Conservation (phyloP, 78 protist genomes). For the Cavenderia fasciculata region DNA sequence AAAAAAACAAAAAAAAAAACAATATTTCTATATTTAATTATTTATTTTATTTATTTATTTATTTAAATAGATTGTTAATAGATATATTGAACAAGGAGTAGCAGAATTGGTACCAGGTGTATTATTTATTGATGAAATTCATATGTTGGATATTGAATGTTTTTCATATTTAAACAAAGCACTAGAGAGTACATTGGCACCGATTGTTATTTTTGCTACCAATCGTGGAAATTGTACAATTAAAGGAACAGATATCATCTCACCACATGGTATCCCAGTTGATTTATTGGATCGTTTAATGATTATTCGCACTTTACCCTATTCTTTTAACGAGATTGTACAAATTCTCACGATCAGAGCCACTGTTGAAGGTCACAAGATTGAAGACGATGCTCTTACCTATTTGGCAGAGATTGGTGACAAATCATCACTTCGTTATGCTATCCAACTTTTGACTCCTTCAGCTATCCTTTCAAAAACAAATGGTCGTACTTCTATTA, state of each 20-base stretch:
- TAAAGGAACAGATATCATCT: constrained; percentile 94
- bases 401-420: constrained; percentile 88
- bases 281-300: constrained; percentile 97
- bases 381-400: constrained; percentile 90
- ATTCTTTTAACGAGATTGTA: constrained; percentile 86
- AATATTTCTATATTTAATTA: neutral
- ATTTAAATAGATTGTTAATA: constrained; percentile 98
- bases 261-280: constrained; percentile 99
- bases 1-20: no score
- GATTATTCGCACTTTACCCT: constrained; percentile 98
- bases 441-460: constrained; percentile 98
- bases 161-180: constrained; percentile 99
- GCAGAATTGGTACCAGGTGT: constrained; percentile 99
- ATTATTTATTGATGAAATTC: constrained; percentile 99
- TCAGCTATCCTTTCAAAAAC: constrained; percentile 91
- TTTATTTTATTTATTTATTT: no score
- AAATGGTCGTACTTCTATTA: constrained; percentile 81
- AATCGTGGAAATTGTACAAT: constrained; percentile 95
- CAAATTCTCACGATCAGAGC: constrained; percentile 94
- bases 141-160: constrained; percentile 99
- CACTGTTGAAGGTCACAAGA: constrained; percentile 86
- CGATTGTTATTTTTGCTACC: constrained; percentile 99
- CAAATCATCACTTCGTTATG: constrained; percentile 93
- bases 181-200: constrained; percentile 98
- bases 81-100: constrained; percentile 99